phyloP scores from a whole-genome alignment of 31 red algal species.

The Endocladia muricata region DNA sequence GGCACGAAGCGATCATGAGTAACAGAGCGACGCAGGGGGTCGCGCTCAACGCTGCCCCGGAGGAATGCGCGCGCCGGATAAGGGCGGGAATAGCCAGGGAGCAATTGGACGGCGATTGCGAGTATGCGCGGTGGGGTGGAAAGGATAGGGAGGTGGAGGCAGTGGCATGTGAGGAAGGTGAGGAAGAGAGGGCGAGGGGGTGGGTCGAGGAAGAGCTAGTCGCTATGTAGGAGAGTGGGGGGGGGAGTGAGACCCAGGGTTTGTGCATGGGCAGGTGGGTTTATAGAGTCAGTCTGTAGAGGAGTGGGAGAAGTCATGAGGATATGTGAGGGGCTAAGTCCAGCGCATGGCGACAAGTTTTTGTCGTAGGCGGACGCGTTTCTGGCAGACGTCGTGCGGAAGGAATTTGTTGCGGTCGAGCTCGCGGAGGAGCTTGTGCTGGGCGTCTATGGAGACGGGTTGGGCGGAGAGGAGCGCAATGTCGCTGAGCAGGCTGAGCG shows the following conservation, averaged over 20 bases:
- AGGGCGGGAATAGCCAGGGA: background rate
- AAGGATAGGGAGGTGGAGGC: too few relatives aligned
- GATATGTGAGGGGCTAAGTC: too few relatives aligned
- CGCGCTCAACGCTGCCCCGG: background rate
- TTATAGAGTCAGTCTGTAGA: too few relatives aligned
- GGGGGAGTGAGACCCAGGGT: too few relatives aligned
- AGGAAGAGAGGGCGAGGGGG: too few relatives aligned
- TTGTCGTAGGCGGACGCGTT: constrained; percentile 41
- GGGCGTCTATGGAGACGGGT: constrained; percentile 1
- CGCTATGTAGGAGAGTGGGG: too few relatives aligned
- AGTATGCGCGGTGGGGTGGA: constrained; percentile 1
- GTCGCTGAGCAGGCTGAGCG: constrained; percentile 35
- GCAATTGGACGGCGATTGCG: background rate
- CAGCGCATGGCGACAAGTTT: constrained; percentile 47
- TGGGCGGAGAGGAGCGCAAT: constrained; percentile 23
- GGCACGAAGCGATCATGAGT: too few relatives aligned
- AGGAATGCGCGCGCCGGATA: background rate
- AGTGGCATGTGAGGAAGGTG: too few relatives aligned
- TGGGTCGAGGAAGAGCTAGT: too few relatives aligned
- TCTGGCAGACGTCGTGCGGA: constrained; percentile 15
- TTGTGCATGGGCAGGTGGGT: too few relatives aligned
- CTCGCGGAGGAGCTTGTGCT: constrained; percentile 18
- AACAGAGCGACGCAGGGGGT: too few relatives aligned
- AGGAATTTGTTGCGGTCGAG: constrained; percentile 24
- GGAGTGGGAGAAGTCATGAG: too few relatives aligned